A percentile compares a stretch with the other conserved stretches of the same genome.
These are phyloP conservation scores for Volvariella surrecta DNA, from an alignment of 1,284 basidiomycete genomes.

Conservation along the genomic window DNA sequence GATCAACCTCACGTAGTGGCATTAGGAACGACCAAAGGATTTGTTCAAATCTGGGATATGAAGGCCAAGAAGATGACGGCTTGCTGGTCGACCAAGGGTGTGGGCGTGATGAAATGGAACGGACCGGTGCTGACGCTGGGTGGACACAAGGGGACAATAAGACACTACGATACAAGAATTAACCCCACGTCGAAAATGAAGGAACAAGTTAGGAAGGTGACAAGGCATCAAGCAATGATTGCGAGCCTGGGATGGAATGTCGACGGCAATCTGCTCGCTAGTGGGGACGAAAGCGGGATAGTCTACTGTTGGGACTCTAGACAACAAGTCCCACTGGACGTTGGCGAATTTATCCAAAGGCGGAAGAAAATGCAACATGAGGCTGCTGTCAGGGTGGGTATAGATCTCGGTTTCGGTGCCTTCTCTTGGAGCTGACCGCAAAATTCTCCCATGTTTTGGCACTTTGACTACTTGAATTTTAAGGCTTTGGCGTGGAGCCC, in stretches of 20 bases:
- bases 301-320: constrained; percentile 47
- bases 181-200: constrained; percentile 36
- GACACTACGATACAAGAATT: constrained; percentile 44
- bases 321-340: constrained; percentile 37
- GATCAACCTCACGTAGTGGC: constrained; percentile 33
- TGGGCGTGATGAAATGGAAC: constrained; percentile 40
- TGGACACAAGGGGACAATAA: constrained; percentile 37
- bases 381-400: constrained; percentile 46
- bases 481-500: constrained; percentile 90
- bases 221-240: constrained; percentile 41
- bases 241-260: constrained; percentile 39
- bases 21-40: constrained; percentile 36
- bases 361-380: constrained; percentile 50
- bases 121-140: constrained; percentile 39
- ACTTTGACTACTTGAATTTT: background rate
- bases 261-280: constrained; percentile 40
- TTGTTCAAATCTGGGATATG: constrained; percentile 45
- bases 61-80: constrained; percentile 33
- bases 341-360: constrained; percentile 44
- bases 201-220: constrained; percentile 39
- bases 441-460: constrained; percentile 6
- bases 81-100: constrained; percentile 35
- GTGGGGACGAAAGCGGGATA: constrained; percentile 41
- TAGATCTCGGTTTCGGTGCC: background rate
- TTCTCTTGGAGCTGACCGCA: constrained; percentile 5